Conservation (phyloP, 148 eudicot genomes). For the Chenopodium quinoa region DNA sequence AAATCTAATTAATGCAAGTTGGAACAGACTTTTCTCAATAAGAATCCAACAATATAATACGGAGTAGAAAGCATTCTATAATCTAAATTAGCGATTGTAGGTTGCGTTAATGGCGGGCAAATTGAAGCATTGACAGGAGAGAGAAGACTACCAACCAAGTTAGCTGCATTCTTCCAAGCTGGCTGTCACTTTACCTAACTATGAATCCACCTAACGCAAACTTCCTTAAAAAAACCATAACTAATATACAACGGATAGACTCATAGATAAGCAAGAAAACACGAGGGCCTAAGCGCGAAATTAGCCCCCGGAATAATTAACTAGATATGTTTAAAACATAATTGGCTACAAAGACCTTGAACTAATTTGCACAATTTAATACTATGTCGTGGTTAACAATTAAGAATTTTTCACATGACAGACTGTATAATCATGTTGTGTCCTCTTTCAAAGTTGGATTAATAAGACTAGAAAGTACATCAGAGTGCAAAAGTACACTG, state of each 20-base stretch:
- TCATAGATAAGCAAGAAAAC: neutral
- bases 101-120: slow-evolving; percentile 6
- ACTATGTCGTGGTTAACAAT: no score
- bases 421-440: neutral
- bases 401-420: neutral
- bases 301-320: no score
- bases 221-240: neutral
- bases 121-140: slow-evolving; percentile 4
- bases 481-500: slow-evolving; percentile 34
- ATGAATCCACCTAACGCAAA: slow-evolving; percentile 8
- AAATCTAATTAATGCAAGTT: neutral
- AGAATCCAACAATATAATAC: neutral
- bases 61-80: neutral
- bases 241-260: neutral
- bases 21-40: neutral
- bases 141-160: neutral
- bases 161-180: slow-evolving; percentile 6
- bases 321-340: no score
- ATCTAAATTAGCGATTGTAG: neutral
- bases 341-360: no score
- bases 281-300: neutral
- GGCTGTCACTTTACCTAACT: slow-evolving; percentile 15
- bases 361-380: neutral
- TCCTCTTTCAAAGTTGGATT: neutral
- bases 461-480: slow-evolving; percentile 22